phyloP scores from a whole-genome alignment of 305 asterid species.

The Andrographis paniculata region DNA sequence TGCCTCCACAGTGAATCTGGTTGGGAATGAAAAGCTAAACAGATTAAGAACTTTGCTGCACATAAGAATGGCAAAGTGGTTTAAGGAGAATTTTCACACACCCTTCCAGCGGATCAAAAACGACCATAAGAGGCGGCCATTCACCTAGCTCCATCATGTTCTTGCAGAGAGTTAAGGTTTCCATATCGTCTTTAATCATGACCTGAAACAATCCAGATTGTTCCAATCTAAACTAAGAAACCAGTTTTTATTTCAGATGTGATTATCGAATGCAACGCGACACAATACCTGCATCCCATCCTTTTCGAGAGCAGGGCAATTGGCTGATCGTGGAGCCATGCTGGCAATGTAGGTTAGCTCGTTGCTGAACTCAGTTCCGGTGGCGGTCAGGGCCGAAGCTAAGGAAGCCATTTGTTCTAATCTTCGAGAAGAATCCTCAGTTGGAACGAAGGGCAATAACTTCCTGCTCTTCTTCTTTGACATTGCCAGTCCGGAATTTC shows the following conservation, averaged over 20 bases:
- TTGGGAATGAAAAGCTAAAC: constrained; percentile 1
- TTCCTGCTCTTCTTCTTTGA: constrained; percentile 74
- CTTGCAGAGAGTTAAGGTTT: constrained; percentile 65
- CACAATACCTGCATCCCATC: constrained; percentile 84
- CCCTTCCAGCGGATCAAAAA: constrained; percentile 82
- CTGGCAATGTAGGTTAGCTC: constrained; percentile 59
- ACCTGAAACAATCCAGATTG: constrained; percentile 27
- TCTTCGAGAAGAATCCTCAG: constrained; percentile 53
- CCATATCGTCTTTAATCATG: constrained; percentile 52
- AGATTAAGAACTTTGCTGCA: neutral
- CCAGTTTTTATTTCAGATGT: too few species aligned
- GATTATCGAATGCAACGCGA: neutral
- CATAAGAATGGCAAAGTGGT: too few species aligned
- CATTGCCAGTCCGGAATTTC: constrained; percentile 29
- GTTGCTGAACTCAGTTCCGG: constrained; percentile 57
- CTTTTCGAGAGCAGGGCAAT: constrained; percentile 51
- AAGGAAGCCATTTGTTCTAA: constrained; percentile 85
- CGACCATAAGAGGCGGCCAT: constrained; percentile 89
- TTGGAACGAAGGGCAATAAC: constrained; percentile 60
- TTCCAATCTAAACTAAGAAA: neutral
- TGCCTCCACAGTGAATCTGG: constrained; percentile 88
- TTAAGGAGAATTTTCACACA: constrained; percentile 9
- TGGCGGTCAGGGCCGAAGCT: constrained; percentile 71
- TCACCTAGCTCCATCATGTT: constrained; percentile 80
- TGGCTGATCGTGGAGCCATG: constrained; percentile 84